Percentiles rank a stretch among this genome's conserved stretches.
Evolutionary conservation across 768 basidiomycete species (phyloP).

Genomic region (Lentinus brumalis): DNA sequence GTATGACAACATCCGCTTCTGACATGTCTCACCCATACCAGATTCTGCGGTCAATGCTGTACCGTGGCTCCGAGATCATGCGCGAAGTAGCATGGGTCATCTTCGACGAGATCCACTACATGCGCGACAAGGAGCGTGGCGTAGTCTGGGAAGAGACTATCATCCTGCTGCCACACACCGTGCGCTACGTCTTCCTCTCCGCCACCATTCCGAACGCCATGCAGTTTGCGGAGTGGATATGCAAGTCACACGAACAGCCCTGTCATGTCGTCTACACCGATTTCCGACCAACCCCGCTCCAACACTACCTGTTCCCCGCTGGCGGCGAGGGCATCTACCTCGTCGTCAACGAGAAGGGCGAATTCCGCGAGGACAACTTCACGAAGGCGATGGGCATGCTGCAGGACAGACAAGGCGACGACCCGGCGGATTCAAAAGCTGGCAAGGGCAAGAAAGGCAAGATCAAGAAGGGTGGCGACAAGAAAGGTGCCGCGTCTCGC

Average conservation of each 20-base stretch:
- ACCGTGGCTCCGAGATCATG: conserved; percentile 98
- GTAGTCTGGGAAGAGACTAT: conserved; percentile 99
- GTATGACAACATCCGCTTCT: no score
- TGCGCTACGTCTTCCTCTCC: conserved; percentile 97
- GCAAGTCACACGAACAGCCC: conserved; percentile 94
- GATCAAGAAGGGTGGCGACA: conserved; percentile 88
- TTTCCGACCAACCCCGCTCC: conserved; percentile 96
- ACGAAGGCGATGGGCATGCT: conserved; percentile 96
- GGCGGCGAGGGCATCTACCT: conserved; percentile 97
- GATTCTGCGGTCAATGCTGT: conserved; percentile 99
- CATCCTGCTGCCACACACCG: conserved; percentile 93
- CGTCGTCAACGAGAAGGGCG: conserved; percentile 98
- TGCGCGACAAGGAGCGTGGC: conserved; percentile 98
- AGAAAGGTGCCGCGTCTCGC: conserved; percentile 64
- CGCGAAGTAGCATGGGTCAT: conserved; percentile 99
- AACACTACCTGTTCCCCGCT: conserved; percentile 97
- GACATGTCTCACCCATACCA: conserved; percentile 32
- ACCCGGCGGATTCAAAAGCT: conserved; percentile 82
- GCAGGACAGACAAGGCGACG: conserved; percentile 82
- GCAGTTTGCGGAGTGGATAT: conserved; percentile 99
- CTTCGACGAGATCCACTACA: conserved; percentile 99
- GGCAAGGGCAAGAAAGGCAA: conserved; percentile 93
- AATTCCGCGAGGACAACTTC: conserved; percentile 97
- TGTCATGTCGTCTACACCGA: conserved; percentile 99
- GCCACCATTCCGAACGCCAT: conserved; percentile 99